Base-by-base conservation (phyloP, 257 asterid genomes). In the Nicotiana tomentosiformis region DNA sequence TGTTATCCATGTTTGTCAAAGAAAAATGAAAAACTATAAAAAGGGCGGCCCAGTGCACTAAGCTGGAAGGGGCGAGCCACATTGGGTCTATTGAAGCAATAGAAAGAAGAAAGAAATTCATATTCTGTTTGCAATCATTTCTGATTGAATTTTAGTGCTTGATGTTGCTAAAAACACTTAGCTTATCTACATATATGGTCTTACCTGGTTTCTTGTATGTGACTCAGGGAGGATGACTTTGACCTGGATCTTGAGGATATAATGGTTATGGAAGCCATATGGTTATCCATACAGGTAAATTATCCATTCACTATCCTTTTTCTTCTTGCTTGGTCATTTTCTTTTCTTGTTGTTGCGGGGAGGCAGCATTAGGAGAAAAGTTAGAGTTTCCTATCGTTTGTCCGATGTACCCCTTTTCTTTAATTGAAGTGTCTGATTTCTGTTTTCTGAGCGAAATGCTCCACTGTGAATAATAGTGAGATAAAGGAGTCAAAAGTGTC, bases 261-360 rank as follows among this genome's bases (percentile, higher is more conserved):
- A 85, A 95, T 96, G 99, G 97, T 96, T 78, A 95, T 94, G 98
- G 99, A 96, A 89, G 98, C 99, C 85, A 93, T 96, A 85, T 96
- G 97, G 98, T 87, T 89, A 82, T 96, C 99, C 77, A 93, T 96
- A 86, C 98, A 94, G 99, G 98, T 96, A 91, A 74, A 51, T 76
- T 76, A 76, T 51, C 26, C 80, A 2, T 37, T 14, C 29, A 12
- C 39, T 26, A 1, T 51, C 10, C 9, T 51, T 35, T 51, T 51
- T 61, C 64, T 72, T 46, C 79, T 46, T 72, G 20, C 79, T 46
- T 23, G 1, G 58, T 66, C 29, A 32, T 78, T 60, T 67, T 61
- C 26, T 15, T 49, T 23, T 26, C 39, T 35, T 15, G 1, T 26
- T 76, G 15, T 26, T 15, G 43, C 17, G 64, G 65, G 64, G 64